Evolutionary conservation across 2,329 filamentous ascomycete species (phyloP), one percentile per base, ranked within the genome.

Genomic region (Phoma sp.): DNA sequence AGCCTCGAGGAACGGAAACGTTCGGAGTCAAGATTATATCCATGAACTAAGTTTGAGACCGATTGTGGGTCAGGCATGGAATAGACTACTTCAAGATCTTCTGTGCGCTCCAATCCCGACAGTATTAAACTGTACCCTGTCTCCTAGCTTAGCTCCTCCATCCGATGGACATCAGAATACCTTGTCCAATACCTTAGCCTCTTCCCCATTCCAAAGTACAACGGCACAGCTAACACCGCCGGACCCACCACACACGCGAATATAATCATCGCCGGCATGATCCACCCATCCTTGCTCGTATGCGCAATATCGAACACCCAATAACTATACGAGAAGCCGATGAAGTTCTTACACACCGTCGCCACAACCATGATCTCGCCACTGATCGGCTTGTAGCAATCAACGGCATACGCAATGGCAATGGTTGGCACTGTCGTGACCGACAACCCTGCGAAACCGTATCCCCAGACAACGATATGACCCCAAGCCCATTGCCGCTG

Each of bases 381-480:
- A 1, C 75, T 74, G 27, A 80, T 75, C 2, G 77, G 75, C 57
- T 78, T 79, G 68, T 79, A 80, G 62, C 75, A 78, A 47, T 80
- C 78, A 43, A 79, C 72, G 3, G 78, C 76, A 48, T 80, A 80
- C 1, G 77, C 75, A 32, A 79, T 74, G 7, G 69, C 66, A 32
- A 80, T 78, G 0, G 77, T 76, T 0, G 77, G 77, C 1, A 79
- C 73, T 0, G 73, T 70, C 2, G 77, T 78, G 22, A 79, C 73
- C 1, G 68, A 68, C 6, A 79, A 59, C 1, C 77, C 78, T 4
- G 71, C 73, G 37, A 79, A 67, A 0, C 73, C 75, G 59, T 81
- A 83, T 2, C 81, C 81, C 55, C 80, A 69, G 2, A 83, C 71
- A 10, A 83, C 68, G 43, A 82, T 79, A 4, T 75, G 74, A 29